phyloP scores from a whole-genome alignment of 345 rosid species.

The Citrus hindsii region DNA sequence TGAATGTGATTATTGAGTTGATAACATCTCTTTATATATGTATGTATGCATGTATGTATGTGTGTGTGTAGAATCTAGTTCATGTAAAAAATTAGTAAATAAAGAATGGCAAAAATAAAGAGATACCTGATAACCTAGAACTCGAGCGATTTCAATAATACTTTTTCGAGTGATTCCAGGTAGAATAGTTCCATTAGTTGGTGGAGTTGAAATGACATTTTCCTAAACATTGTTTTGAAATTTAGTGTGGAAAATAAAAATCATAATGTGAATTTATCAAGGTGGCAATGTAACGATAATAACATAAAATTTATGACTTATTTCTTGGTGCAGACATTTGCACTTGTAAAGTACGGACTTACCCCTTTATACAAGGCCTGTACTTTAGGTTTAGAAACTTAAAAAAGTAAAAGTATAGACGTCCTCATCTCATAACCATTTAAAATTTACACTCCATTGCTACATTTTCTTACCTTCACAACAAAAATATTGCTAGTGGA shows the following conservation, averaged over 20 bases:
- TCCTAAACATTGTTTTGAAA: constrained; percentile 22
- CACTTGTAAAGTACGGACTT: no score
- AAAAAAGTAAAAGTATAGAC: no score
- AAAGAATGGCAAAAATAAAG: not conserved
- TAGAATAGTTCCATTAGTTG: constrained; percentile 42
- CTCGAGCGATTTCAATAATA: constrained; percentile 31
- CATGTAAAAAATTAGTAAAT: not conserved
- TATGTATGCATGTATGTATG: no score
- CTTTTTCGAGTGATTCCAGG: constrained; percentile 53
- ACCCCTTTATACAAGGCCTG: no score
- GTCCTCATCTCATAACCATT: no score
- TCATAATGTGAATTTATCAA: not conserved
- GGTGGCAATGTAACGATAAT: not conserved
- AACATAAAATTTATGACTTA: no score
- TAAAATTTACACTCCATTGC: not conserved
- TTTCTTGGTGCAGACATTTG: no score
- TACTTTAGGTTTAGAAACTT: no score
- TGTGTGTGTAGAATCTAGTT: no score
- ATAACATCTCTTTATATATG: not conserved
- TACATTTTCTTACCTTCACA: constrained; percentile 40
- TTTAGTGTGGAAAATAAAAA: not conserved
- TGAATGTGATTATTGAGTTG: not conserved
- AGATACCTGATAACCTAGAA: constrained; percentile 17
- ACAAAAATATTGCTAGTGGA: constrained; percentile 57
- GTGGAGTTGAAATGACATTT: constrained; percentile 37